phyloP scores from a whole-genome alignment of 208 protist genomes.

The Leishmania tropica region DNA sequence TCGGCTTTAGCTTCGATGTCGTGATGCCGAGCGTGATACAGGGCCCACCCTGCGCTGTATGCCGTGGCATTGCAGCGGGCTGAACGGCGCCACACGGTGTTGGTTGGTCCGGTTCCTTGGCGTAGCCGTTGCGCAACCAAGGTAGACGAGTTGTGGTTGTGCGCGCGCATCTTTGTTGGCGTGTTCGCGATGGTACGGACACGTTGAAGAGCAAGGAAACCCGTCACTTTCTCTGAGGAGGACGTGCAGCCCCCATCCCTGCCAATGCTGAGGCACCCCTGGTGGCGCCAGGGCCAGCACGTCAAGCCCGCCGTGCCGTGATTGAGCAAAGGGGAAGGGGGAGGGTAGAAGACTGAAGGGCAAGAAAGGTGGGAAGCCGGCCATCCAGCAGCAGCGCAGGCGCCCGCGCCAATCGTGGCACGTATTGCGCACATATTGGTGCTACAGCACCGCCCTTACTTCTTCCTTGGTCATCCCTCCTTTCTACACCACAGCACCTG shows the following conservation, averaged over 20 bases:
- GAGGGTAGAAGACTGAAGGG: not conserved
- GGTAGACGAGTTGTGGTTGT: not conserved
- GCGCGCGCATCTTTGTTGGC: not conserved
- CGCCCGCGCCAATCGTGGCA: not conserved
- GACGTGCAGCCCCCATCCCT: too few relatives aligned
- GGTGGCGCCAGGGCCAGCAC: not conserved
- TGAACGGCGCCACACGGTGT: not conserved
- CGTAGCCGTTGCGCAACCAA: not conserved
- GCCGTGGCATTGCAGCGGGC: not conserved
- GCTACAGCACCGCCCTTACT: not conserved
- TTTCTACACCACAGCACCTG: slow-evolving; percentile 21
- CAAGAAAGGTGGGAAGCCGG: not conserved
- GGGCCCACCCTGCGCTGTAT: not conserved
- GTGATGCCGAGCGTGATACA: not conserved
- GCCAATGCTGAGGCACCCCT: too few relatives aligned
- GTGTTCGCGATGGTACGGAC: not conserved
- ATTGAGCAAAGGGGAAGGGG: not conserved
- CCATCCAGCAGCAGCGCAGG: not conserved
- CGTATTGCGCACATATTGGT: not conserved
- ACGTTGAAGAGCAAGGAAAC: not conserved
- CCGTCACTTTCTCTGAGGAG: too few relatives aligned
- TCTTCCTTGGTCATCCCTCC: not conserved
- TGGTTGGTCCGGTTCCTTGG: not conserved
- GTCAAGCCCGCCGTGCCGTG: not conserved
- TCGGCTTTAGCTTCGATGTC: not conserved